These are phyloP conservation scores for Sherardia arvensis DNA, from an alignment of 257 asterid genomes.

Conservation along the genomic window DNA sequence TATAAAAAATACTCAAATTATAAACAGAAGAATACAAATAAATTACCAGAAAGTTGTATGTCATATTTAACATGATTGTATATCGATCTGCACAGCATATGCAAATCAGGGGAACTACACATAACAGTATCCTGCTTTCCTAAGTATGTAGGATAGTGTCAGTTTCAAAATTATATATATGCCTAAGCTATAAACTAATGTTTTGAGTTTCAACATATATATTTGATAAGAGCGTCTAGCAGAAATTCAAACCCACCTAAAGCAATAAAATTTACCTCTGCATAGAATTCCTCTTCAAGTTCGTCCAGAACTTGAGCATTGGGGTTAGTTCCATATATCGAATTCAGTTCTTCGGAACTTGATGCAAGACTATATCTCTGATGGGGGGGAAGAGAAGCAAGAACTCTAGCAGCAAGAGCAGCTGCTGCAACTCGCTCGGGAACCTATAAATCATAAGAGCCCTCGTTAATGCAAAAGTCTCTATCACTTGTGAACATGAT, in stretches of 20 bases:
- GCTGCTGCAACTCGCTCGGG: slow-evolving; percentile 99
- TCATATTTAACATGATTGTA: background rate
- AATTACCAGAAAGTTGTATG: background rate
- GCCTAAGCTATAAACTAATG: background rate
- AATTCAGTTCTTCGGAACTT: slow-evolving; percentile 78
- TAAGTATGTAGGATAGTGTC: background rate
- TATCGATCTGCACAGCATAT: background rate
- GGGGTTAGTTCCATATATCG: slow-evolving; percentile 72
- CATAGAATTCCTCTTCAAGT: slow-evolving; percentile 79
- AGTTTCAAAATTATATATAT: background rate
- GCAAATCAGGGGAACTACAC: background rate
- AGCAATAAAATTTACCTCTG: slow-evolving; percentile 43
- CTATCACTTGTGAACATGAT: background rate
- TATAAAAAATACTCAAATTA: background rate
- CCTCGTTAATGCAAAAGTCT: background rate
- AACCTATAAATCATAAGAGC: slow-evolving; percentile 41
- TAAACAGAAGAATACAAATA: background rate
- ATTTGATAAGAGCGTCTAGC: background rate
- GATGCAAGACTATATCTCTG: slow-evolving; percentile 70
- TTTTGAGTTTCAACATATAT: background rate
- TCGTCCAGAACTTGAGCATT: slow-evolving; percentile 50
- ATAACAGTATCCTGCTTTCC: background rate
- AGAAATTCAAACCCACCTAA: slow-evolving; percentile 2
- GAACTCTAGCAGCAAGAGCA: slow-evolving; percentile 91
- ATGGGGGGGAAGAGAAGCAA: slow-evolving; percentile 90